phyloP scores from a whole-genome alignment of 2,329 filamentous ascomycete species.

The Lachnellula occidentalis region DNA sequence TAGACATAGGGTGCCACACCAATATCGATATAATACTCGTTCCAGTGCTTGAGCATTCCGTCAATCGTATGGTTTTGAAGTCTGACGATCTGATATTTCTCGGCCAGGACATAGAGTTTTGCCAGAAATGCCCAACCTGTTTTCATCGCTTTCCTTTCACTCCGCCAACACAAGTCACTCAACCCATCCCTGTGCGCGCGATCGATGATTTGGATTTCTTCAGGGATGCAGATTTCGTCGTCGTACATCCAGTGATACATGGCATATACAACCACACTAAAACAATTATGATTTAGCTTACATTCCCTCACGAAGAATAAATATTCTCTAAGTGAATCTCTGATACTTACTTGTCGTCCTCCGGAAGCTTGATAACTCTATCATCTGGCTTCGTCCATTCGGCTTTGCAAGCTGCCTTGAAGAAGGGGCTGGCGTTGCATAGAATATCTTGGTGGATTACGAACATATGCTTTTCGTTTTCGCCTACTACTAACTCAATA shows the following conservation, averaged over 20 bases:
- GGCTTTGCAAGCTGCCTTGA: slow-evolving; percentile 10
- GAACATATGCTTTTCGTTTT: not conserved
- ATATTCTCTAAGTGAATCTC: not conserved
- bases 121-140: not conserved
- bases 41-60: not conserved
- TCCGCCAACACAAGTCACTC: no score
- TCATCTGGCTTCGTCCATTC: slow-evolving; percentile 3
- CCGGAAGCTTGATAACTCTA: slow-evolving; percentile 3
- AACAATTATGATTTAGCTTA: not conserved
- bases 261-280: not conserved
- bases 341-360: not conserved
- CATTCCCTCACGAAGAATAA: not conserved
- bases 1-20: not conserved
- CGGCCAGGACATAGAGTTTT: not conserved
- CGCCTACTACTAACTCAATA: slow-evolving; percentile 8
- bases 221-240: not conserved
- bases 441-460: slow-evolving; percentile 11
- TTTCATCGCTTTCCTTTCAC: not conserved
- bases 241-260: slow-evolving; percentile 1
- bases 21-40: not conserved
- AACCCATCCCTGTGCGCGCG: no score
- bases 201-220: no score
- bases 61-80: not conserved
- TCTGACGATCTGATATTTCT: not conserved
- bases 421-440: slow-evolving; percentile 8